These are phyloP conservation scores for Quillaja saponaria DNA, from an alignment of 306 rosid genomes.

Conservation along the genomic window DNA sequence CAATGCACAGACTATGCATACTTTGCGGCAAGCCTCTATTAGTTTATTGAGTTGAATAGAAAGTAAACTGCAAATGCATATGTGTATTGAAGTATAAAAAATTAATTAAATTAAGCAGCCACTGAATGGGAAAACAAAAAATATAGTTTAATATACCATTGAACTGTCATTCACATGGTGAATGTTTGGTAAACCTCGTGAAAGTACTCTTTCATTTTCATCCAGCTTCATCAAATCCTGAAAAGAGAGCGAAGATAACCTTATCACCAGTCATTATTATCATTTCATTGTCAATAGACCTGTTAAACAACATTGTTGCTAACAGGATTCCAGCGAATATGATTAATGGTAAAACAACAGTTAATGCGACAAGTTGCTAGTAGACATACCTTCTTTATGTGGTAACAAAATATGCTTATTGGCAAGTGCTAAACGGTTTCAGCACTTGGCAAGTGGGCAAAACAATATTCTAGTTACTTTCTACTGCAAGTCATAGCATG, in stretches of 20 bases:
- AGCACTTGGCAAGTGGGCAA: not conserved
- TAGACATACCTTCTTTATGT: conserved; percentile 19
- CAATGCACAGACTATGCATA: no score
- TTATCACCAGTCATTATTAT: conserved; percentile 17
- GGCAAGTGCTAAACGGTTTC: conserved; percentile 18
- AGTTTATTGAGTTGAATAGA: no score
- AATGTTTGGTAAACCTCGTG: conserved; percentile 57
- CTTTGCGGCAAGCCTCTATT: no score
- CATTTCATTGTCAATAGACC: conserved; percentile 13
- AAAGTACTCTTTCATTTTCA: conserved; percentile 67
- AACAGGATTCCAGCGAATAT: conserved; percentile 18
- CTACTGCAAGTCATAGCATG: conserved; percentile 9
- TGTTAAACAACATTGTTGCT: not conserved
- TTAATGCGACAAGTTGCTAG: conserved; percentile 23
- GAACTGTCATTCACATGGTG: conserved; percentile 78
- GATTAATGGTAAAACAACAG: no score
- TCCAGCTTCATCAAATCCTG: conserved; percentile 91
- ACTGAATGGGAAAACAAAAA: conserved; percentile 15
- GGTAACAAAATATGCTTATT: conserved; percentile 17
- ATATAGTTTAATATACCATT: conserved; percentile 52
- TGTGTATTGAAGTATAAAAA: no score
- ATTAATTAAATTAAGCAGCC: no score
- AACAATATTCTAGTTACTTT: conserved; percentile 22
- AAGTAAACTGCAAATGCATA: no score
- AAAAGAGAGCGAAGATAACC: conserved; percentile 22